Evolutionary conservation across 371 early-diverging fungal species (phyloP).

Genomic region (Mucor indicus): DNA sequence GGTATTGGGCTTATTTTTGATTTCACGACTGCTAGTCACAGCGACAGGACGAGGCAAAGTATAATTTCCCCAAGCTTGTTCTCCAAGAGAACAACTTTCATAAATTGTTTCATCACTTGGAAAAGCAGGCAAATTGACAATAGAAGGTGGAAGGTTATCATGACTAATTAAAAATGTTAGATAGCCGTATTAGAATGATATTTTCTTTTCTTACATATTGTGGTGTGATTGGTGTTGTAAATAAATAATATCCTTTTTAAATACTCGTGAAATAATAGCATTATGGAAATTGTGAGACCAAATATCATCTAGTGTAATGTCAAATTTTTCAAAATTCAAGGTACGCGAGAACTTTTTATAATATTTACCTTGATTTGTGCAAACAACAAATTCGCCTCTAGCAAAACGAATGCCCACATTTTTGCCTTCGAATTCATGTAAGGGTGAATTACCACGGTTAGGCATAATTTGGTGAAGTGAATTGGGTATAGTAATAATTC

Average conservation of each 20-base stretch:
- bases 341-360: background rate
- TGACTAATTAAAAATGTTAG: slow-evolving; percentile 21
- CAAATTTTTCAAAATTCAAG: background rate
- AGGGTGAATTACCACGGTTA: slow-evolving; percentile 15
- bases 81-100: slow-evolving; percentile 28
- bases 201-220: slow-evolving; percentile 16
- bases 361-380: slow-evolving; percentile 40
- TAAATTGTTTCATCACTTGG: slow-evolving; percentile 33
- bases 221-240: slow-evolving; percentile 38
- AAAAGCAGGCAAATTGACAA: slow-evolving; percentile 28
- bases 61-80: slow-evolving; percentile 40
- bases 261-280: slow-evolving; percentile 35
- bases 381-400: slow-evolving; percentile 41
- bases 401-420: slow-evolving; percentile 48
- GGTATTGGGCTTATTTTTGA: slow-evolving; percentile 11
- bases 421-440: slow-evolving; percentile 44
- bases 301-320: slow-evolving; percentile 28
- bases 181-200: background rate
- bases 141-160: slow-evolving; percentile 27
- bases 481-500: slow-evolving; percentile 42
- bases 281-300: slow-evolving; percentile 48
- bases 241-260: slow-evolving; percentile 37
- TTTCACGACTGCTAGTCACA: slow-evolving; percentile 18
- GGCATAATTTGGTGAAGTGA: slow-evolving; percentile 28
- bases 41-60: slow-evolving; percentile 23